Evolutionary conservation across 1,284 basidiomycete species (phyloP).

Genomic region (Gymnopus androsaceus): DNA sequence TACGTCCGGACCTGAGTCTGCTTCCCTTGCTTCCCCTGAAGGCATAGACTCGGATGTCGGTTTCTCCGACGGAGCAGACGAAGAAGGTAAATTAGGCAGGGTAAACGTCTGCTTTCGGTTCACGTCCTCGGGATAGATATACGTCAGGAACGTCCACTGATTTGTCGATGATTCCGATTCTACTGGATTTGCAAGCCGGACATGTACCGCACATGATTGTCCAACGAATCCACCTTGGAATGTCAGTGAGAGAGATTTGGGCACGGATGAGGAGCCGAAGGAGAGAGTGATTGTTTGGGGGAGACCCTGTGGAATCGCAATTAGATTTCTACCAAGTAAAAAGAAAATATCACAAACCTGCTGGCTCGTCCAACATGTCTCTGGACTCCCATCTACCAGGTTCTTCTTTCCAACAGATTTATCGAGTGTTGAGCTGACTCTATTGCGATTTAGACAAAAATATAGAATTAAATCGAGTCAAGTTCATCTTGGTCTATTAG

Average conservation of each 20-base stretch:
- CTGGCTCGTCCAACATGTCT: conserved; percentile 84
- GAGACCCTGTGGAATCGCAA: conserved; percentile 49
- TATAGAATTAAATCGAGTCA: neutral
- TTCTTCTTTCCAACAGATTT: conserved; percentile 73
- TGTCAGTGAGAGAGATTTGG: conserved; percentile 58
- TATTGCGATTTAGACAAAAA: conserved; percentile 31
- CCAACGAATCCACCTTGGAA: conserved; percentile 86
- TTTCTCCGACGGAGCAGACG: neutral
- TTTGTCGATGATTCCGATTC: conserved; percentile 15
- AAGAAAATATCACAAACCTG: conserved; percentile 47
- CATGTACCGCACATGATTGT: conserved; percentile 56
- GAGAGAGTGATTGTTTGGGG: conserved; percentile 69
- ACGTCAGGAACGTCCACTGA: conserved; percentile 51
- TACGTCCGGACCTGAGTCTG: conserved; percentile 23
- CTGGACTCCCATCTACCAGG: conserved; percentile 69
- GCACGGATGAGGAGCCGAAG: conserved; percentile 55
- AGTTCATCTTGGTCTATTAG: neutral
- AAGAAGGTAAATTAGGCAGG: conserved; percentile 30
- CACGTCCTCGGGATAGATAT: conserved; percentile 74
- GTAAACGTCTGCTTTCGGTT: conserved; percentile 71
- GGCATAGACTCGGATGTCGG: neutral
- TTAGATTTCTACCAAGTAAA: neutral
- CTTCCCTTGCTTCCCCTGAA: neutral
- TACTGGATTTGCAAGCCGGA: conserved; percentile 20
- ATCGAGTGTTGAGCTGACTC: conserved; percentile 84